Evolutionary conservation across 331 rosid genomes (phyloP).

Genomic region (Pyracantha coccinea): DNA sequence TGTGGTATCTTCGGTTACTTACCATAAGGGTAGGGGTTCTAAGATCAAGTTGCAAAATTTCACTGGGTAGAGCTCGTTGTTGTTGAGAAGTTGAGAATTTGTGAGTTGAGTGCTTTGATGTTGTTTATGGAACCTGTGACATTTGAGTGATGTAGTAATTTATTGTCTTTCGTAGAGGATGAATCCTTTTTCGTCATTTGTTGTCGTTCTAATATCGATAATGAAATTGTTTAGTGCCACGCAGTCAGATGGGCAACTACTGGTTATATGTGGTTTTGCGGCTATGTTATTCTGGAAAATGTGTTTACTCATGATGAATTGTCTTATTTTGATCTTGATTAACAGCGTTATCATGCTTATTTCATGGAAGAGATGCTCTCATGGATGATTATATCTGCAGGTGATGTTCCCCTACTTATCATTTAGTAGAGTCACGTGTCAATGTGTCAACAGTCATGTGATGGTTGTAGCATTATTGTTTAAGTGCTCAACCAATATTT

Average conservation of each 20-base stretch:
- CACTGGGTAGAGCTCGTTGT: not conserved
- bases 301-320: not conserved
- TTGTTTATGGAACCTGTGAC: not conserved
- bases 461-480: not conserved
- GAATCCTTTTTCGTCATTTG: not conserved
- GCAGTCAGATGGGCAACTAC: not conserved
- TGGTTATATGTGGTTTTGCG: not conserved
- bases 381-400: conserved; percentile 83
- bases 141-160: not conserved
- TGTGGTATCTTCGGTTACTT: not conserved
- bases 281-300: not conserved
- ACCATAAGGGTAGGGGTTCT: not conserved
- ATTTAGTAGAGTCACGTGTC: not conserved
- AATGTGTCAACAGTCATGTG: no score
- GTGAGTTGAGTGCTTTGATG: not conserved
- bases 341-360: conserved; percentile 85
- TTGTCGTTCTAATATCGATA: not conserved
- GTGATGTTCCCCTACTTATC: conserved; percentile 27
- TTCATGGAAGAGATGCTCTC: conserved; percentile 81
- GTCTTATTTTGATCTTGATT: conserved; percentile 11
- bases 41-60: not conserved
- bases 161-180: not conserved
- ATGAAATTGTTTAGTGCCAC: not conserved
- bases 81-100: not conserved
- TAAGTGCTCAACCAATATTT: not conserved